Conservation (phyloP, 192 early-diverging fungal species). For the Kickxella alabastrina region DNA sequence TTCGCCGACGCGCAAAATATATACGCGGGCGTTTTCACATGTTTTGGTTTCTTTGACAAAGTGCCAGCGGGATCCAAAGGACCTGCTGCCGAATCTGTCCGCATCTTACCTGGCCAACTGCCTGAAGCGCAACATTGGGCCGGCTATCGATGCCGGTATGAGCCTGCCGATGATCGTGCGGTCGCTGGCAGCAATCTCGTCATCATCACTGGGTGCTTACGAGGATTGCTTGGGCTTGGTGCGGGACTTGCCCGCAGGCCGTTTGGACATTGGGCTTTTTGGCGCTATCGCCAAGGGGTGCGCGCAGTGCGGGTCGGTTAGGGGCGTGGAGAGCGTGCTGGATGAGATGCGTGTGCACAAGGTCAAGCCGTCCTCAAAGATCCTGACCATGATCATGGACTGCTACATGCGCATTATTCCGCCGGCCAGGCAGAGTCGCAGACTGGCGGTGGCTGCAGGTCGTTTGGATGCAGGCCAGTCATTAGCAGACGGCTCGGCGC, state of each 20-base stretch:
- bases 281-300: conserved; percentile 28
- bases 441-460: too few relatives aligned
- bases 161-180: neutral
- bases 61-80: neutral
- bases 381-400: conserved; percentile 5
- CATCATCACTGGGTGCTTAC: conserved; percentile 2
- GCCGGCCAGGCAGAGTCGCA: neutral
- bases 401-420: neutral
- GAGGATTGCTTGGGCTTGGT: conserved; percentile 18
- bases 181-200: conserved; percentile 17
- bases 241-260: neutral
- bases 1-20: neutral
- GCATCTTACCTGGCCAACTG: neutral
- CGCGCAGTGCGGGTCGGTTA: conserved; percentile 3
- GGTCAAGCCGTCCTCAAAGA: neutral
- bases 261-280: conserved; percentile 1
- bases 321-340: conserved; percentile 14
- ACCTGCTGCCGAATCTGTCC: neutral
- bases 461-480: too few relatives aligned
- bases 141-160: conserved; percentile 5
- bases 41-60: neutral
- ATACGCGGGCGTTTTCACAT: conserved; percentile 1
- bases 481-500: too few relatives aligned
- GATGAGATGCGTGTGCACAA: conserved; percentile 5
- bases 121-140: conserved; percentile 9